Base-by-base conservation (phyloP, 2,329 filamentous ascomycete genomes). In the Eurotiales sp. region DNA sequence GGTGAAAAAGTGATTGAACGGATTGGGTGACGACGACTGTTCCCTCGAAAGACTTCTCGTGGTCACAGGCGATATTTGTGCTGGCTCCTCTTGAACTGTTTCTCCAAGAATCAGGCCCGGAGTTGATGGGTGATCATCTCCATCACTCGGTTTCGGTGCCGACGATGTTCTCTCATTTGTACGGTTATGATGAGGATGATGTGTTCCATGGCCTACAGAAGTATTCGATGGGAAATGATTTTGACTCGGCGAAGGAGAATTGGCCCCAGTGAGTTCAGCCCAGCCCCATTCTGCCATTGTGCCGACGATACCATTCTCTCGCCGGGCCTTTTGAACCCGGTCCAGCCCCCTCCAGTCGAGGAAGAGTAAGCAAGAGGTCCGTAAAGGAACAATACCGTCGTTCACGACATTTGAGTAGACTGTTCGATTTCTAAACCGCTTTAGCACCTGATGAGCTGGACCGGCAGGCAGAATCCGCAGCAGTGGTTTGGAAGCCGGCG, bases 391-490 rank as follows among this genome's bases (percentile, higher is more conserved):
- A 59, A 99, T 96, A 3, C 91, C 92, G 70, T 97, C 92, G 64
- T 97, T 97, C 59, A 97, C 92, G 11, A 97, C 91, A 62, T 97
- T 97, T 2, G 91, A 96, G 67, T 97, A 97, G 1, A 96, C 78
- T 0, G 93, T 97, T 14, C 92, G 80, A 66, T 95, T 95, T 19
- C 89, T 79, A 68, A 97, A 97, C 71, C 88, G 90, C 64, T 87
- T 85, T 36, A 97, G 72, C 1, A 91, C 92, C 50, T 83, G 82
- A 67, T 96, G 91, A 6, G 92, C 93, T 14, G 92, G 91, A 0
- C 92, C 92, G 7, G 89, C 95, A 0, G 93, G 92, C 21, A 97
- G 72, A 56, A 97, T 95, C 17, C 92, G 82, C 17, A 97, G 73
- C 32, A 97, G 73, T 2, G 92, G 92, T 67, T 97, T 97, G 0